A percentile compares a stretch with the other conserved stretches of the same genome.
Conservation (phyloP, 495 filamentous ascomycete species). For the Stereocaulon alpinum region DNA sequence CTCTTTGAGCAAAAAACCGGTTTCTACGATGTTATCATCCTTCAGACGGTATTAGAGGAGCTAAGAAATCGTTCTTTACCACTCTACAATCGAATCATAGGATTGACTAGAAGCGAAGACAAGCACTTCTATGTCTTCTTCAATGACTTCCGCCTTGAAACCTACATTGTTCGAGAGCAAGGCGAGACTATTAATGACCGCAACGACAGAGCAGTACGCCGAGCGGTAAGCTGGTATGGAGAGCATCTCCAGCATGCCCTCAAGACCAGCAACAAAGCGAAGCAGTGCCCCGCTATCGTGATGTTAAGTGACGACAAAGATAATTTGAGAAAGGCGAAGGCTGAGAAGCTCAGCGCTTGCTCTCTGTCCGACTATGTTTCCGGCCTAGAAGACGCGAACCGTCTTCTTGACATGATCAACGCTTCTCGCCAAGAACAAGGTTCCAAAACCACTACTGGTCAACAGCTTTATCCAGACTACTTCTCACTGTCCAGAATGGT, state of each 20-base stretch:
- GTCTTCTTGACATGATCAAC: constrained; percentile 90
- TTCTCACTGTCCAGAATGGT: constrained; percentile 86
- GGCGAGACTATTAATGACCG: constrained; percentile 93
- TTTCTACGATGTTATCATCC: constrained; percentile 89
- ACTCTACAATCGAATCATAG: constrained; percentile 84
- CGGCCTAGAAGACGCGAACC: constrained; percentile 70
- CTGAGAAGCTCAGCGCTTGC: constrained; percentile 56
- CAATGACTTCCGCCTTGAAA: constrained; percentile 94
- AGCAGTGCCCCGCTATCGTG: constrained; percentile 63
- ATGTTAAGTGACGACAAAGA: constrained; percentile 91
- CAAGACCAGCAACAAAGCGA: constrained; percentile 44
- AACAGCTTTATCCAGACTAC: constrained; percentile 75
- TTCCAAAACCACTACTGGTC: constrained; percentile 50
- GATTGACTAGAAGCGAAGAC: constrained; percentile 83
- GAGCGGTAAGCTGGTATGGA: constrained; percentile 79
- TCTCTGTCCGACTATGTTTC: constrained; percentile 69
- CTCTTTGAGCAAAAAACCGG: constrained; percentile 83
- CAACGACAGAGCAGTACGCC: constrained; percentile 84
- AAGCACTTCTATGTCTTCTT: constrained; percentile 98
- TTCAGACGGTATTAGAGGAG: constrained; percentile 94
- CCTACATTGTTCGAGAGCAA: constrained; percentile 60
- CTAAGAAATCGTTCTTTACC: constrained; percentile 87
- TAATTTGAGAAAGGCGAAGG: constrained; percentile 72
- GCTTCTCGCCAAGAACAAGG: constrained; percentile 57
- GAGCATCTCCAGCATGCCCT: constrained; percentile 59